Evolutionary conservation across 2,329 filamentous ascomycete species (phyloP).

Genomic region (Lecanicillium sp.): DNA sequence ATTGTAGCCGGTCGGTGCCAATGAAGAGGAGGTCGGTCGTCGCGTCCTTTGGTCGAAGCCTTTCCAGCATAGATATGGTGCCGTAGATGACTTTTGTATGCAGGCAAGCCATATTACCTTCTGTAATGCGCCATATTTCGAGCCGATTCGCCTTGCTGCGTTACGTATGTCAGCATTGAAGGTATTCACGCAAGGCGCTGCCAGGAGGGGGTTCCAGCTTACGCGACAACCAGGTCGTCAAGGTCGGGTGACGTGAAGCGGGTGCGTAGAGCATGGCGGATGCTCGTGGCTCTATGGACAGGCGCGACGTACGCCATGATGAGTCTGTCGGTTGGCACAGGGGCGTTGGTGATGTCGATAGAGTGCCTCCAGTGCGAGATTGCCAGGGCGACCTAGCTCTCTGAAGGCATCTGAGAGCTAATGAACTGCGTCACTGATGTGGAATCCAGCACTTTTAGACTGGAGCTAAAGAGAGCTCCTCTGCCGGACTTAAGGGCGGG

Average conservation of each 20-base stretch:
- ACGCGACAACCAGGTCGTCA: slow-evolving; percentile 85
- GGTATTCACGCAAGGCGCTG: background rate
- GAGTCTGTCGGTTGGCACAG: background rate
- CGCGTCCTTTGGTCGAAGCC: slow-evolving; percentile 66
- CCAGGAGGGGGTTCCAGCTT: slow-evolving; percentile 28
- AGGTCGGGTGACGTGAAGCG: slow-evolving; percentile 66
- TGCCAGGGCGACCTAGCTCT: too few species aligned
- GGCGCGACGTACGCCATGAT: slow-evolving; percentile 90
- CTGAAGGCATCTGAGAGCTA: background rate
- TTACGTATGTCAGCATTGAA: slow-evolving; percentile 19
- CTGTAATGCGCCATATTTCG: slow-evolving; percentile 68
- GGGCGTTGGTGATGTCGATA: background rate
- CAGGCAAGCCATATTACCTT: slow-evolving; percentile 57
- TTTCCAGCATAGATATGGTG: slow-evolving; percentile 77
- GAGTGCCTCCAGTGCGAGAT: background rate
- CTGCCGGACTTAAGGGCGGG: background rate
- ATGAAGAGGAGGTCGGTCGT: slow-evolving; percentile 82
- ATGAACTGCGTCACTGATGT: slow-evolving; percentile 1
- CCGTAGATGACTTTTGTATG: slow-evolving; percentile 72
- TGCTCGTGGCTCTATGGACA: slow-evolving; percentile 85
- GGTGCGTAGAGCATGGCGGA: slow-evolving; percentile 79
- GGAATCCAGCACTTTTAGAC: background rate
- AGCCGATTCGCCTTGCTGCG: slow-evolving; percentile 73
- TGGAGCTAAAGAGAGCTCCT: background rate
- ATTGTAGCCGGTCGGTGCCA: slow-evolving; percentile 81